Base-by-base conservation (phyloP, 2,329 filamentous ascomycete genomes). In the Ophiocordyceps sinensis region DNA sequence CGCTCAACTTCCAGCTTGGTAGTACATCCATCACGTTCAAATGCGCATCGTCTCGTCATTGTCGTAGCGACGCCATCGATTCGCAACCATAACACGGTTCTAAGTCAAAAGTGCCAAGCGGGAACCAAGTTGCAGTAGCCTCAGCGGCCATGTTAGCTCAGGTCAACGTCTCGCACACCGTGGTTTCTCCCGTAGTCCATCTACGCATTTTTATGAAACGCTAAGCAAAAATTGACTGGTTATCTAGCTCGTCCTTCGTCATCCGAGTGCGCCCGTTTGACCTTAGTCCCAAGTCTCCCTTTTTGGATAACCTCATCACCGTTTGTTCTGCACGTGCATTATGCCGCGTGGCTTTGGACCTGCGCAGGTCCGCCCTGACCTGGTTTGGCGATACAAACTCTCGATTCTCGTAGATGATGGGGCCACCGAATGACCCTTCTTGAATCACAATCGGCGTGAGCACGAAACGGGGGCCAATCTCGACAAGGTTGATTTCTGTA, bases 331-430 rank as follows among this genome's bases (percentile, higher is more conserved):
- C 76, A 45, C 91, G 73, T 42, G 73, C 71, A 50, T 85, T 84
- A 65, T 93, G 89, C 50, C 77, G 77, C 38, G 77, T 74, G 1
- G 88, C 85, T 68, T 85, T 87, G 51, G 74, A 70, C 62, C 77
- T 69, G 51, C 85, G 72, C 51, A 94, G 62, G 48, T 96, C 91
- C 34, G 85, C 71, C 49, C 91, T 74, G 48, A 96, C 77, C 64
- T 95, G 85, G 74, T 98, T 98, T 10, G 91, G 91, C 50, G 83
- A 91, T 41, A 98, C 85, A 54, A 94, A 98, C 60, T 94, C 82
- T 71, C 86, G 91, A 68, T 96, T 96, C 70, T 96, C 86, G 65
- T 94, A 98, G 56, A 98, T 93, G 49, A 96, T 86, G 3, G 91
- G 89, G 0, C 91, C 91, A 41, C 89, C 89, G 52, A 98, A 96